Evolutionary conservation across 768 basidiomycete genomes (phyloP).

Genomic region (Russula dissimulans): DNA sequence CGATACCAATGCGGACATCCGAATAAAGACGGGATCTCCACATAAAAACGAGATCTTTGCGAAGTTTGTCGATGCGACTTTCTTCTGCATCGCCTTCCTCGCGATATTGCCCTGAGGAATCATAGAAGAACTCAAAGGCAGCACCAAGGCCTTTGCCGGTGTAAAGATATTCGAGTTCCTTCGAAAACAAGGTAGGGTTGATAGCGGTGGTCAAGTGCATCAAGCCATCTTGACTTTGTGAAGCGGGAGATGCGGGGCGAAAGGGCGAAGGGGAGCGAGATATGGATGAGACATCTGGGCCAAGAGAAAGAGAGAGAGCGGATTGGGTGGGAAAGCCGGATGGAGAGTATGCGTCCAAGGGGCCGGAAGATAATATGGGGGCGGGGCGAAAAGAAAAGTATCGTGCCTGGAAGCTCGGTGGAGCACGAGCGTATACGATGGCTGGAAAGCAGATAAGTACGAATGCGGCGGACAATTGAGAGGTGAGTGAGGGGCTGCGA

Average conservation of each 20-base stretch:
- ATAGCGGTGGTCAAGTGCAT: constrained; percentile 59
- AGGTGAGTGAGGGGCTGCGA: not conserved
- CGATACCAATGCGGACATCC: constrained; percentile 76
- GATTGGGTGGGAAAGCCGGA: constrained; percentile 49
- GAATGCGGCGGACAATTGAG: not conserved
- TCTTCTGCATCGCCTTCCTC: constrained; percentile 42
- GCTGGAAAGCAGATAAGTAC: constrained; percentile 37
- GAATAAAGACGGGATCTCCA: constrained; percentile 93
- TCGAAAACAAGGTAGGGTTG: constrained; percentile 74
- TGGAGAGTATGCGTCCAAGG: constrained; percentile 30
- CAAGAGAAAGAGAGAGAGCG: constrained; percentile 46
- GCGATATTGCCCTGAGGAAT: constrained; percentile 35
- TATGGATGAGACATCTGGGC: constrained; percentile 32
- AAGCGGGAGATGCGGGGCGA: constrained; percentile 31
- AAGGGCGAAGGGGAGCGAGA: constrained; percentile 38
- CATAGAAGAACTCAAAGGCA: constrained; percentile 82
- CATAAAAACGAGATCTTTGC: constrained; percentile 93
- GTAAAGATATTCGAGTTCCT: constrained; percentile 91
- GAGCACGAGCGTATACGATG: constrained; percentile 89
- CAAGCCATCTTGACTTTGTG: constrained; percentile 34
- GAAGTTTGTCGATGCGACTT: constrained; percentile 69
- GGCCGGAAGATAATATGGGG: constrained; percentile 40
- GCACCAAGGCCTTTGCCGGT: constrained; percentile 85
- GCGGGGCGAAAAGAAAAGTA: constrained; percentile 75
- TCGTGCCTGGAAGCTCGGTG: constrained; percentile 81